These are phyloP conservation scores for Neurospora crassa DNA, from an alignment of 2,329 filamentous ascomycete genomes.

Conservation along the genomic window DNA sequence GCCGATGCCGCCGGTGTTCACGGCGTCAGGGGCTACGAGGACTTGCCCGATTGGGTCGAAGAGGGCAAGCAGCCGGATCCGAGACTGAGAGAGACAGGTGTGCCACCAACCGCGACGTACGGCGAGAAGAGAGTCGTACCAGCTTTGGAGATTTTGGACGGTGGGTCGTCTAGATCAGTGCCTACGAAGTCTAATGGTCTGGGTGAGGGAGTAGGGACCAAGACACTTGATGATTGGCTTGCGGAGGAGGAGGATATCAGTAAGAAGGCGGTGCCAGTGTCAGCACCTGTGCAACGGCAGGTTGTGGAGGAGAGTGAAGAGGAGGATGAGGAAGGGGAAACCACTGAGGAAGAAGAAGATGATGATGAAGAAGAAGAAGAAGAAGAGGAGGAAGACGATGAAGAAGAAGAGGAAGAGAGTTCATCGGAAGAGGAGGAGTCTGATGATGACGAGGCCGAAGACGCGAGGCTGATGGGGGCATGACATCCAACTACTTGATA, in stretches of 20 bases:
- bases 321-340: slow-evolving; percentile 35
- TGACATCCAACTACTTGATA: background rate
- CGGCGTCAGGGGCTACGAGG: slow-evolving; percentile 68
- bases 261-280: slow-evolving; percentile 38
- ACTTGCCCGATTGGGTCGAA: slow-evolving; percentile 76
- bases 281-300: slow-evolving; percentile 41
- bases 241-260: slow-evolving; percentile 53
- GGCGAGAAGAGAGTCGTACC: slow-evolving; percentile 37
- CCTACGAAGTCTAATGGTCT: slow-evolving; percentile 38
- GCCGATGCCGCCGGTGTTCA: slow-evolving; percentile 65
- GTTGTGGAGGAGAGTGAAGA: slow-evolving; percentile 43
- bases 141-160: slow-evolving; percentile 56
- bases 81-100: slow-evolving; percentile 54
- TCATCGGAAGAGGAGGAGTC: slow-evolving; percentile 6
- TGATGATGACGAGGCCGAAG: slow-evolving; percentile 4
- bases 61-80: slow-evolving; percentile 72
- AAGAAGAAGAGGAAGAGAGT: background rate
- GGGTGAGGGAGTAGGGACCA: slow-evolving; percentile 48
- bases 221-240: slow-evolving; percentile 89
- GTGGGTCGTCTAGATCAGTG: slow-evolving; percentile 30
- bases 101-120: slow-evolving; percentile 20
- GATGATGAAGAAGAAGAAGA: slow-evolving; percentile 13
- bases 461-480: slow-evolving; percentile 4
- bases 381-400: slow-evolving; percentile 1
- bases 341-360: slow-evolving; percentile 30